A percentile compares a stretch with the other conserved stretches of the same genome.
phyloP scores from a whole-genome alignment of 495 filamentous ascomycete genomes.

The Daldinia grandis region DNA sequence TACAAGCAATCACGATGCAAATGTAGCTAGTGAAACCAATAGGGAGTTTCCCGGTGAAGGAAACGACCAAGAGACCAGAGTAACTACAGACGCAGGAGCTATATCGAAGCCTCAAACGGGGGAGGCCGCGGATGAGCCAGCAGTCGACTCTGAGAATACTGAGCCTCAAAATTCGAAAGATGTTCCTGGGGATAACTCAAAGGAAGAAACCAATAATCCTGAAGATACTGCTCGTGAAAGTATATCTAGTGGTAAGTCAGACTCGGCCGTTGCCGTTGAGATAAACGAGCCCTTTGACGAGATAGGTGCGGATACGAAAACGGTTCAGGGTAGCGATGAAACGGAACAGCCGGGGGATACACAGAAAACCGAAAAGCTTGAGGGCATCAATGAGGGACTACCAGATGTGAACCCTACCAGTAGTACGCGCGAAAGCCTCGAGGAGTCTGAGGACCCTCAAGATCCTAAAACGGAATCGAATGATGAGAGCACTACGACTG shows the following conservation, averaged over 20 bases:
- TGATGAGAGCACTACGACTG: background rate
- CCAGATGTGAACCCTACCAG: conserved; percentile 2
- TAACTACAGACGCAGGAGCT: background rate
- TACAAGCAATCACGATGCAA: background rate
- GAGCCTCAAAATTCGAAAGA: background rate
- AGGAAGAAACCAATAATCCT: background rate
- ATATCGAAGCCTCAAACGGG: conserved; percentile 5
- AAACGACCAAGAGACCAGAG: background rate
- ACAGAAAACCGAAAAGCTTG: conserved; percentile 2
- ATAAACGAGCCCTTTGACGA: background rate
- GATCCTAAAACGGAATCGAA: background rate
- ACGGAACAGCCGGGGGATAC: background rate
- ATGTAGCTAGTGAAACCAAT: background rate
- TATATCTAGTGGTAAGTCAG: background rate
- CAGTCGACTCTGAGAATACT: background rate
- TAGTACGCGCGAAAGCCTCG: background rate
- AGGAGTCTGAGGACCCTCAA: background rate
- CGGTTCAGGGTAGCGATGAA: background rate
- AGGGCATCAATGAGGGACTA: background rate
- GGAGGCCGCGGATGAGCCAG: background rate
- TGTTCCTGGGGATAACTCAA: background rate
- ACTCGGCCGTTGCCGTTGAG: background rate
- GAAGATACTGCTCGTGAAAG: background rate
- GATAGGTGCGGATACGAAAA: background rate
- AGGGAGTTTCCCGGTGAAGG: background rate